A percentile compares a stretch with the other conserved stretches of the same genome.
Conservation (phyloP, 176 grass and related monocot genomes). For the Oryza nivara region DNA sequence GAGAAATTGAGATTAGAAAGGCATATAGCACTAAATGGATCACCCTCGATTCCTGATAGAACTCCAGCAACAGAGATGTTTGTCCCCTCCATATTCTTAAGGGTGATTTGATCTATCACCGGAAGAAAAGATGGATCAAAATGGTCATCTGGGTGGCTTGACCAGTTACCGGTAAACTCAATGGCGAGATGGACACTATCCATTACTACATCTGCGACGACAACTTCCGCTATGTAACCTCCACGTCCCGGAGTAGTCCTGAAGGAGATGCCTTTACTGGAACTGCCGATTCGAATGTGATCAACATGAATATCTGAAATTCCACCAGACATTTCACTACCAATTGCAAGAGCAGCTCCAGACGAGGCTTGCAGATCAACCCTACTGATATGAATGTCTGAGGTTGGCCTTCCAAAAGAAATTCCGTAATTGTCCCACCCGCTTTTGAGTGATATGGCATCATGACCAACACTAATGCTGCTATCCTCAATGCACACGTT, state of each 20-base stretch:
- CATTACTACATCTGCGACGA: conserved; percentile 66
- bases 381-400: conserved; percentile 61
- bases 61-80: conserved; percentile 67
- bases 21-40: conserved; percentile 77
- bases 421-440: conserved; percentile 85
- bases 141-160: conserved; percentile 57
- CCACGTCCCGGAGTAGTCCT: conserved; percentile 67
- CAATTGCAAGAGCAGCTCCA: conserved; percentile 77
- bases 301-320: conserved; percentile 65
- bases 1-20: conserved; percentile 67
- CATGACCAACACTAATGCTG: conserved; percentile 64
- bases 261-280: conserved; percentile 67
- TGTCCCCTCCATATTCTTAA: conserved; percentile 72
- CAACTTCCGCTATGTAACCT: conserved; percentile 62
- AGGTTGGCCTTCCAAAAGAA: conserved; percentile 63
- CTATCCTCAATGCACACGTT: conserved; percentile 76
- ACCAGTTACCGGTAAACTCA: conserved; percentile 64
- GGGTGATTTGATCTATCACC: conserved; percentile 55
- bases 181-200: conserved; percentile 60
- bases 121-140: conserved; percentile 72
- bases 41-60: conserved; percentile 68
- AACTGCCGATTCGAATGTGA: conserved; percentile 52
- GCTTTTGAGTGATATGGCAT: conserved; percentile 86
- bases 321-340: conserved; percentile 90
- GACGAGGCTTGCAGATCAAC: conserved; percentile 62